Evolutionary conservation across 148 eudicot species (phyloP), one percentile per base, ranked within the genome.

Genomic region (Fallopia convolvulus): DNA sequence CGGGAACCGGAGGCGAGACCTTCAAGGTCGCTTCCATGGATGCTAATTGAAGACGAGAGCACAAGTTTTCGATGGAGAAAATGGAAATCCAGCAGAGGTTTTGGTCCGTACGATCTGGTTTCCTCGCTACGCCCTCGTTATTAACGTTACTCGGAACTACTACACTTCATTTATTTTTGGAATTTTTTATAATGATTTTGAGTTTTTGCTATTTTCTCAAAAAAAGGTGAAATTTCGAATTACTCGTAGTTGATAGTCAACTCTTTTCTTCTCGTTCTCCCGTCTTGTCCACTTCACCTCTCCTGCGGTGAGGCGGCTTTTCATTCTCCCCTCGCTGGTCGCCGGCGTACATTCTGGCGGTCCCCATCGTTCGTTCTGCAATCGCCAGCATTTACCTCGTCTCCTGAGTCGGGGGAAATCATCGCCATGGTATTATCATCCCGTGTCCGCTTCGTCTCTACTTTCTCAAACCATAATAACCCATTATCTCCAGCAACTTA

Each of bases 21-120:
- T 66, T 66, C 72, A 66, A 66, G 72, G 40, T 66, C 42, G 72
- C 42, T 66, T 66, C 72, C 72, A 66, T 66, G 72, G 72, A 15
- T 66, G 33, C 65, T 15, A 52, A 32, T 17, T 33, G 72, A 40
- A 13, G 72, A 33, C 42, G 72, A 66, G 7, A 18, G 17, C 58
- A 8, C 58, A 18, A 53, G 21, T 18, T 53, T 5, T 53, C 21
- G 58, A 53, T 53, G 6, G 17, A 4, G 6, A 41, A 41, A 41
- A 41, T 41, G 44, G 44, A 8, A 41, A 8, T 41, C 8, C 44
- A 41, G 44, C 5, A 41, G 7, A 41, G 44, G 8, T 41, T 8
- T 41, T 41, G 44, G 44, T 41, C 44, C 6, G 44, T 41, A 41
- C 20, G n/a, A 52, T 17, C 58, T 3, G 20, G 14, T 2, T 15